phyloP scores from a whole-genome alignment of 2,329 filamentous ascomycete species.

The Trichoderma guizhouense region DNA sequence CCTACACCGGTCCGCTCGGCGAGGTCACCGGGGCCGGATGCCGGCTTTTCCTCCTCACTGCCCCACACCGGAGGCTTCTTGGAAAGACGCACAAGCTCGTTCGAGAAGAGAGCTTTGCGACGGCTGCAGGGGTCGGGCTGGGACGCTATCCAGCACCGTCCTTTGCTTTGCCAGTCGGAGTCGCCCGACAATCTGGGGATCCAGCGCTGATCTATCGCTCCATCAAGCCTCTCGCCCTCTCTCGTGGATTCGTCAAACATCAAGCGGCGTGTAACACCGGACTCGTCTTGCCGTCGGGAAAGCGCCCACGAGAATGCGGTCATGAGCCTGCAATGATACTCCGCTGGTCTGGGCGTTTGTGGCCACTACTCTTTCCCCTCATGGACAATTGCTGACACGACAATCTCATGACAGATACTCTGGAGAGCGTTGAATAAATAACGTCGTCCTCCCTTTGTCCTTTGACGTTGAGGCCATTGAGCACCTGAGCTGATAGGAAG shows the following conservation, averaged over 20 bases:
- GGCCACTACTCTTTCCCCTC: not conserved
- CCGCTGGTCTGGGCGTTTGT: not conserved
- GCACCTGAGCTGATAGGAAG: not conserved
- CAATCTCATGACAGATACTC: not conserved
- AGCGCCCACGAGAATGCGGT: not conserved
- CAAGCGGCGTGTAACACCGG: not conserved
- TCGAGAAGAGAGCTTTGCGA: conserved; percentile 13
- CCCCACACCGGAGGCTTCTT: conserved; percentile 11
- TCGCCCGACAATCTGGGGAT: not conserved
- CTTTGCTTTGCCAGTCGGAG: not conserved
- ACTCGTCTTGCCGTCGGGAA: not conserved
- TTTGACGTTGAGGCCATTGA: not conserved
- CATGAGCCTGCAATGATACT: not conserved
- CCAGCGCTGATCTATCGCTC: conserved; percentile 1
- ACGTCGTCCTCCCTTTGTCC: not conserved
- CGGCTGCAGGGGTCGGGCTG: conserved; percentile 18
- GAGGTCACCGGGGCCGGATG: conserved; percentile 15
- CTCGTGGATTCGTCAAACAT: not conserved
- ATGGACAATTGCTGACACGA: not conserved
- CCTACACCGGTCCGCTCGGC: conserved; percentile 16
- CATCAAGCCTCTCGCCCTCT: not conserved
- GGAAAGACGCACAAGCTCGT: not conserved
- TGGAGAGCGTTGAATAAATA: not conserved
- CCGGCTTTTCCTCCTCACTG: not conserved
- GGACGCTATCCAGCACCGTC: not conserved